Base-by-base conservation (phyloP, 2,329 filamentous ascomycete species). In the Nemania serpens region DNA sequence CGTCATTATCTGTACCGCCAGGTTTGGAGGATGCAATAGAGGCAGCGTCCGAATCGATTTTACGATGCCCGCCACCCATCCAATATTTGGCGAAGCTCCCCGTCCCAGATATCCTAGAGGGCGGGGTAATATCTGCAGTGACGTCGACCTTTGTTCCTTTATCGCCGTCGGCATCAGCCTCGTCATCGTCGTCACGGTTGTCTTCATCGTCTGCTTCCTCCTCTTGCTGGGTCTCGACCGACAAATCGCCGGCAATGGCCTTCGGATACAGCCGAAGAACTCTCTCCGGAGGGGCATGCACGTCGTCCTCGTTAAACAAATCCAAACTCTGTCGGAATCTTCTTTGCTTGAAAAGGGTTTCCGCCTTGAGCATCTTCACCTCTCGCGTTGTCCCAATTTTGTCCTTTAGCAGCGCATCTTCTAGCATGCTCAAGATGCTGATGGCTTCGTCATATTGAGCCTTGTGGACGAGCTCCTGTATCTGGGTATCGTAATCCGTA, bases 301-400 rank as follows among this genome's bases (percentile, higher is more conserved):
- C 92, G 55, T 95, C 90, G 3, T 91, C 91, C 67, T 87, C 84
- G 55, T 86, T 87, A 76, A 98, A 98, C 1, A 99, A 78, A 68
- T 98, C 93, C 78, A 99, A 84, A 1, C 94, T 89, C 51, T 93
- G 88, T 41, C 89, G 85, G 71, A 93, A 99, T 72, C 90, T 96
- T 68, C 88, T 90, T 67, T 91, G 82, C 60, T 88, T 87, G 70
- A 99, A 99, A 4, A 98, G 79, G 13, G 82, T 79, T 73, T 96
- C 91, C 0, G 94, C 95, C 74, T 99, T 99, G 67, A 90, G 84
- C 79, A 96, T 95, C 77, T 94, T 96, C 69, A 96, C 88, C 69
- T 96, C 90, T 29, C 93, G 86, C 61, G 97, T 82, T 10, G 91
- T 88, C 51, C 89, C 88, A 9, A 83, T 82, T 76, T 99, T 99